Base-by-base conservation (phyloP, 2,329 filamentous ascomycete species). In the Phoma sp. region DNA sequence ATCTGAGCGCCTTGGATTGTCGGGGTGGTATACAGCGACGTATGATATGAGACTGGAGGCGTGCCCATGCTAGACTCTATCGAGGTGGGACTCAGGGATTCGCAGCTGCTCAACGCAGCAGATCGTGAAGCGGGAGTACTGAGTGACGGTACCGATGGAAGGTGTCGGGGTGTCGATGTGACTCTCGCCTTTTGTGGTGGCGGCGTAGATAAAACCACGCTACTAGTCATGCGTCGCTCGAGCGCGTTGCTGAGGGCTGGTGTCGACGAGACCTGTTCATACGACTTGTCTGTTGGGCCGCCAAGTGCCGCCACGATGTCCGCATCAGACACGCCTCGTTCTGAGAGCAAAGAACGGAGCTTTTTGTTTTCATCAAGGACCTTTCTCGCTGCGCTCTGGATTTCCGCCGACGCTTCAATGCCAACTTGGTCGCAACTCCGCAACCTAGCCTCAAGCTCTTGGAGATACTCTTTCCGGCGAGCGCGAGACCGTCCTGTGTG, bases 301-400 rank as follows among this genome's bases (percentile, higher is more conserved):
- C 65, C 67, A 29, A 74, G 62, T 19, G 68, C 69, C 15, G 65
- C 58, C 15, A 64, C 49, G 53, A 90, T 81, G 38, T 84, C 82
- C 7, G 80, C 76, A 55, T 88, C 83, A 37, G 76, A 72, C 21
- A 89, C 76, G 3, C 88, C 88, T 61, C 84, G 78, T 38, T 81
- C 75, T 46, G 79, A 77, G 31, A 91, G 79, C 17, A 92, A 77
- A 15, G 76, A 76, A 21, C 88, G 81, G 51, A 92, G 78, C 48
- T 82, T 82, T 55, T 77, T 81, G 71, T 92, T 92, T 73, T 93
- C 88, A 15, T 88, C 85, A 4, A 85, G 82, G 2, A 92, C 89
- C 50, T 78, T 83, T 51, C 87, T 80, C 2, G 89, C 89, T 0
- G 88, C 89, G 45, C 81, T 77, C 69, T 92, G 90, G 10, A 92